A percentile compares a stretch with the other conserved stretches of the same genome.
phyloP scores from a whole-genome alignment of 1,284 basidiomycete genomes.

The Thecaphora thlaspeos region DNA sequence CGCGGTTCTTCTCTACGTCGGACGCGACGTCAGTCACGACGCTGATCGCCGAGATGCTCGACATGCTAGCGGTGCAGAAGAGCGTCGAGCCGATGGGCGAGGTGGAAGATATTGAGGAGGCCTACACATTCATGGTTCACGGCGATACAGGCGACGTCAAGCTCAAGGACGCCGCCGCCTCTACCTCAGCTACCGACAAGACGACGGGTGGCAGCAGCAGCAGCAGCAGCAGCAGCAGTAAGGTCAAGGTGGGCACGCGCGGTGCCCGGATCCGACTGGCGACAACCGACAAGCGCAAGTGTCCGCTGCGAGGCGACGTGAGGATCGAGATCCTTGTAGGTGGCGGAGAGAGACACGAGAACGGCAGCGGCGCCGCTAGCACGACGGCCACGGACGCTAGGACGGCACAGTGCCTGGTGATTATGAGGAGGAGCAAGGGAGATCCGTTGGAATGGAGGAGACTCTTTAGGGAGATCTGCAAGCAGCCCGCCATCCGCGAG shows the following conservation, averaged over 20 bases:
- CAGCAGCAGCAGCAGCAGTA: slow-evolving; percentile 5
- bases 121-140: slow-evolving; percentile 34
- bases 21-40: slow-evolving; percentile 27
- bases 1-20: slow-evolving; percentile 48
- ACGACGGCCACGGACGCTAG: slow-evolving; percentile 6
- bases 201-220: too few relatives aligned
- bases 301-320: slow-evolving; percentile 50
- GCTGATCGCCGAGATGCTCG: slow-evolving; percentile 28
- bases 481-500: slow-evolving; percentile 15
- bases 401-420: slow-evolving; percentile 35
- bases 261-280: slow-evolving; percentile 48
- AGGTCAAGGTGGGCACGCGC: slow-evolving; percentile 22
- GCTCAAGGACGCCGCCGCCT: too few relatives aligned
- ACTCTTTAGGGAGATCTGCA: slow-evolving; percentile 51
- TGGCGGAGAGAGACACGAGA: neutral
- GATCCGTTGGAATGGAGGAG: slow-evolving; percentile 59
- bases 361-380: slow-evolving; percentile 1
- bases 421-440: slow-evolving; percentile 57
- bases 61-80: slow-evolving; percentile 34
- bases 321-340: slow-evolving; percentile 40
- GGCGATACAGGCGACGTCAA: slow-evolving; percentile 10
- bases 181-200: too few relatives aligned
- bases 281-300: slow-evolving; percentile 54
- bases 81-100: slow-evolving; percentile 42
- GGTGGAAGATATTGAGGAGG: slow-evolving; percentile 40